Conservation (phyloP, 1,284 basidiomycete genomes). For the Coniferiporia sulphurascens region DNA sequence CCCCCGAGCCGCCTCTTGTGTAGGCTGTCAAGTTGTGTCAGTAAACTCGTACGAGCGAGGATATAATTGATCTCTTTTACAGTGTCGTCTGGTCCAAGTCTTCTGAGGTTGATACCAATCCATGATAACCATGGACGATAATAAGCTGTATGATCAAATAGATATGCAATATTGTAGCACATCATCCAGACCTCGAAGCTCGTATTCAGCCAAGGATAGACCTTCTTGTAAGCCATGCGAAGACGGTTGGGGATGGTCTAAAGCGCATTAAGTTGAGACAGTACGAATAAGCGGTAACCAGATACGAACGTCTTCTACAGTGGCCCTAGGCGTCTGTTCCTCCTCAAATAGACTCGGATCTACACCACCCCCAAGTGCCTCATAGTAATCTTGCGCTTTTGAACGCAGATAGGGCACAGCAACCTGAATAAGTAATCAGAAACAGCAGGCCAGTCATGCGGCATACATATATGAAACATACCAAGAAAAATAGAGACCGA, state of each 20-base stretch:
- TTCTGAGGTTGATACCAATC: slow-evolving; percentile 79
- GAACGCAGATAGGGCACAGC: slow-evolving; percentile 87
- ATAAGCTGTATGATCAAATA: slow-evolving; percentile 83
- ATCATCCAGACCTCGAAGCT: slow-evolving; percentile 80
- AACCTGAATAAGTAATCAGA: slow-evolving; percentile 46
- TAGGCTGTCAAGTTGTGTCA: slow-evolving; percentile 17
- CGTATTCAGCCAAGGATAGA: slow-evolving; percentile 82
- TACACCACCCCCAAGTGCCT: slow-evolving; percentile 81
- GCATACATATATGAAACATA: slow-evolving; percentile 32
- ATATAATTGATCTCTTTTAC: slow-evolving; percentile 37
- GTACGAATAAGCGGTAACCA: slow-evolving; percentile 17
- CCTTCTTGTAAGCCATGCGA: slow-evolving; percentile 55
- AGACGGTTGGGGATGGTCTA: slow-evolving; percentile 45
- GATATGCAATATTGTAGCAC: slow-evolving; percentile 82
- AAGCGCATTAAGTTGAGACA: slow-evolving; percentile 4
- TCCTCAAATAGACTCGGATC: slow-evolving; percentile 64
- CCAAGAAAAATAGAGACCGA: slow-evolving; percentile 75
- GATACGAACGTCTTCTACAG: neutral
- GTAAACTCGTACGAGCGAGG: neutral
- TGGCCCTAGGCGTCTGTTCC: slow-evolving; percentile 21
- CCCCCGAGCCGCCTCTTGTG: slow-evolving; percentile 28
- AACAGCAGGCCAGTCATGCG: neutral
- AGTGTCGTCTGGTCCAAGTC: slow-evolving; percentile 73
- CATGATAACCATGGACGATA: slow-evolving; percentile 91
- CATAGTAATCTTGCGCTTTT: slow-evolving; percentile 87